phyloP scores from a whole-genome alignment of 2,329 filamentous ascomycete genomes.

The Penicillium sumatraense region DNA sequence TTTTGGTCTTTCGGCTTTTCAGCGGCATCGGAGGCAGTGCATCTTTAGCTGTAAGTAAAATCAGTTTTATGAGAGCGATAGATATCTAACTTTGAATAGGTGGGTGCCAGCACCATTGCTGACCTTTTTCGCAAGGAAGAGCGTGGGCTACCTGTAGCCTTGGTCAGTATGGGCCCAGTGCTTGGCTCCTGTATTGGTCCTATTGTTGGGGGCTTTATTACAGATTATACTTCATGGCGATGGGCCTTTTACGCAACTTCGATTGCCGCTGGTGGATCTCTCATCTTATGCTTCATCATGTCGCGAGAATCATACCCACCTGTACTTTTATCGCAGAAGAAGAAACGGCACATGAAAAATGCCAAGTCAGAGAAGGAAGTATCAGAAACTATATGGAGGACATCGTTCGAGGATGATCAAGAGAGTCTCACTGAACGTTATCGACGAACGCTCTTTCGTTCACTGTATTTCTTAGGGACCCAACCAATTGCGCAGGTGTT shows the following conservation, averaged over 20 bases:
- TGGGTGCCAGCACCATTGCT: slow-evolving; percentile 16
- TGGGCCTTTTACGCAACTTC: slow-evolving; percentile 20
- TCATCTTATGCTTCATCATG: slow-evolving; percentile 2
- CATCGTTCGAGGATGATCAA: slow-evolving; percentile 1
- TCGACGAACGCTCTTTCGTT: slow-evolving; percentile 52
- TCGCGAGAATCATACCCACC: slow-evolving; percentile 13
- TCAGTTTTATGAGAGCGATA: neutral
- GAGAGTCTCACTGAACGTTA: slow-evolving; percentile 6
- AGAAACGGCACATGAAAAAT: neutral
- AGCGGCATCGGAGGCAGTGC: slow-evolving; percentile 3
- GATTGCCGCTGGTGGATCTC: slow-evolving; percentile 2
- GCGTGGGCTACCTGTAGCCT: slow-evolving; percentile 13
- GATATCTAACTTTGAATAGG: neutral
- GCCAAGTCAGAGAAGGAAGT: neutral
- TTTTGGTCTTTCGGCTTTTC: slow-evolving; percentile 5
- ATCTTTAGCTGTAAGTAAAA: slow-evolving; percentile 8
- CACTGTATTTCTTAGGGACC: slow-evolving; percentile 57
- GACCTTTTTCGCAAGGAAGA: slow-evolving; percentile 18
- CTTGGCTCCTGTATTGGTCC: slow-evolving; percentile 15
- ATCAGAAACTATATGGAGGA: neutral
- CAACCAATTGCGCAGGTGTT: slow-evolving; percentile 64
- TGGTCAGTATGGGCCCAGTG: slow-evolving; percentile 11
- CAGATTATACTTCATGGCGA: slow-evolving; percentile 16
- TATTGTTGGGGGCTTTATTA: slow-evolving; percentile 15
- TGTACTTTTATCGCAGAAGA: slow-evolving; percentile 6